Evolutionary conservation across 805 yeast species (phyloP), one percentile per base, ranked within the genome.

Genomic region (Ogataea salicorniae): DNA sequence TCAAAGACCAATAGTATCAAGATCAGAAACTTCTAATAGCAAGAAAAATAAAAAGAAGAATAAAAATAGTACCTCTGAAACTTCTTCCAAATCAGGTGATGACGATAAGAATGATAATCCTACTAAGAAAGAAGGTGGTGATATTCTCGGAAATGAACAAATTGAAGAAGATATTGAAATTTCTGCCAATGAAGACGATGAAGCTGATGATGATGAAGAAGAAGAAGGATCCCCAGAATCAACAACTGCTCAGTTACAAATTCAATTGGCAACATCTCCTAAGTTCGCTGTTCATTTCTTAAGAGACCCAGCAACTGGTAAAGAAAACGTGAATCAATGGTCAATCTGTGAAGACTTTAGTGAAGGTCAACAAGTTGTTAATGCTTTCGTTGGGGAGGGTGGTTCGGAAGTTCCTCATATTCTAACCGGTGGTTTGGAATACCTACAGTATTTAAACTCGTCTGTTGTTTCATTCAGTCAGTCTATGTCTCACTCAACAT

Each of bases 281-380:
- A 82, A 81, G 58, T 87, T 87, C 66, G 87, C 91, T 1, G 94
- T 87, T 1, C 83, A 82, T 57, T 86, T 85, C 61, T 69, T 81
- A 48, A 75, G 78, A 55, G 79, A 79, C 16, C 73, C 74, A 44
- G 62, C 60, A 6, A 60, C 70, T 7, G 69, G 69, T 2, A 73
- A 74, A 51, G 71, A 75, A 37, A 71, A 75, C 52, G 63, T 74
- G 22, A 83, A 83, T 60, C 86, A 81, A 56, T 84, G 91, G 91
- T 81, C 87, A 1, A 81, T 84, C 23, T 85, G 92, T 64, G 92
- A 84, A 48, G 95, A 87, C 65, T 87, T 87, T 55, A 81, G 88
- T 49, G 94, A 86, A 57, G 91, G 87, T 14, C 89, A 84, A 58
- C 92, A 86, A 60, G 94, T 87, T 6, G 80, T 79, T 46, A 76